These are phyloP conservation scores for Puccinia coronata DNA, from an alignment of 1,284 basidiomycete species.

Conservation along the genomic window DNA sequence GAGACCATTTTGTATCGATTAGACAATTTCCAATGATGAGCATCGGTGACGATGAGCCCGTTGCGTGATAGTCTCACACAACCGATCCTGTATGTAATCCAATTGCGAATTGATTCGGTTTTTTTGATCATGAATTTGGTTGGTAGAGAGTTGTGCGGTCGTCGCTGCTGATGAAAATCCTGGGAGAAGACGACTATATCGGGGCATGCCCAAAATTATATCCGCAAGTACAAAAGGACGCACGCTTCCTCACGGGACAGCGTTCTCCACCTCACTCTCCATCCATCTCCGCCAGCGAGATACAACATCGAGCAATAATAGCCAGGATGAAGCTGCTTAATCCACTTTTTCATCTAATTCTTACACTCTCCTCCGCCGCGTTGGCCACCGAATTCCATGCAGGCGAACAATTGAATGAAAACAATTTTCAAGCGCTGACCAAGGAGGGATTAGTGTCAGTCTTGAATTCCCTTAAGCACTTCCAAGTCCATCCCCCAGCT, in stretches of 20 bases:
- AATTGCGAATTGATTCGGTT: constrained; percentile 3
- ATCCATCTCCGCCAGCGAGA: neutral
- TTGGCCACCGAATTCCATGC: constrained; percentile 25
- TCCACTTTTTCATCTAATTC: neutral
- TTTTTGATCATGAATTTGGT: neutral
- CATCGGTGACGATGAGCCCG: too few species aligned
- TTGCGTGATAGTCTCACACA: neutral
- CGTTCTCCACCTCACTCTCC: neutral
- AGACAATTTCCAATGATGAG: too few species aligned
- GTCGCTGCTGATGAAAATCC: neutral
- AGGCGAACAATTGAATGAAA: constrained; percentile 35
- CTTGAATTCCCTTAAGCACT: neutral
- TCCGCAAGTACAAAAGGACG: neutral
- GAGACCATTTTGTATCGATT: too few species aligned
- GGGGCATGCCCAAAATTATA: neutral
- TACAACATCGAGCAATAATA: too few species aligned
- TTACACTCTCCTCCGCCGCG: neutral
- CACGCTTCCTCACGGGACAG: too few species aligned
- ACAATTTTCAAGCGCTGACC: constrained; percentile 17
- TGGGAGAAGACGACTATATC: neutral
- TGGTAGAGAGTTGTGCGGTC: neutral
- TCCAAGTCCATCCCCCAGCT: neutral
- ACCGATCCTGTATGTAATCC: neutral
- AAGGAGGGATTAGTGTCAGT: constrained; percentile 31
- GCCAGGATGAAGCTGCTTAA: neutral